Evolutionary conservation across 306 rosid species (phyloP), one percentile per base, ranked within the genome.

Genomic region (Glycyrrhiza uralensis): DNA sequence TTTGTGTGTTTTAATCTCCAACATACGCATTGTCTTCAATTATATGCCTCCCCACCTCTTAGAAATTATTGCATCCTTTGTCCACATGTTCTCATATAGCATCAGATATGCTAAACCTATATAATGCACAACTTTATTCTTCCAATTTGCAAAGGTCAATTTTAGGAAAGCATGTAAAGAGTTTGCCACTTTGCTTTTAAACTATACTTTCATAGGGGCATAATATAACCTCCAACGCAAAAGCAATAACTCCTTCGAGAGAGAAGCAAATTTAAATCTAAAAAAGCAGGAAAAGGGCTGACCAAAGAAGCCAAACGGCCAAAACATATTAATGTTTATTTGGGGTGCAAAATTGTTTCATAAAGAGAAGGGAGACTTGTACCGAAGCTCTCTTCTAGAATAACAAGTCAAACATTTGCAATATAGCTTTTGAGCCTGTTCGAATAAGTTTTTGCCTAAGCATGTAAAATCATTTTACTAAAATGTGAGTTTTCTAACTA

Each of bases 21-120:
- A 49, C 82, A 77, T 65, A 61, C 61, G 80, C 50, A 52, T 44
- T 82, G 76, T 61, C 79, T 66, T 77, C 76, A 66, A 77, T 72
- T 51, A 77, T 77, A 66, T 68, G 36, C 61, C 50, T 54, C 20
- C 36, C 76, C 45, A 44, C 62, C 57, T 28, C 52, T 63, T 66
- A 51, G 65, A 49, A 76, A 75, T 67, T 45, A 33, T 36, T 44
- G 39, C 50, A 51, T 23, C 61, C 66, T 23, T 52, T 74, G 50
- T 30, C 24, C 77, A 67, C 69, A 65, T 59, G 64, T 77, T 72
- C 29, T 32, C 69, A 15, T 32, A 5, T 45, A 64, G 68, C 74
- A 42, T 20, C 42, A 54, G 8, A 64, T 64, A 61, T 69, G 22
- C 56, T 24, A 55, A 52, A 71, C 46, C 74, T 64, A 71, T 19